Evolutionary conservation across 345 rosid genomes (phyloP).

Genomic region (Eucalyptus polybractea): DNA sequence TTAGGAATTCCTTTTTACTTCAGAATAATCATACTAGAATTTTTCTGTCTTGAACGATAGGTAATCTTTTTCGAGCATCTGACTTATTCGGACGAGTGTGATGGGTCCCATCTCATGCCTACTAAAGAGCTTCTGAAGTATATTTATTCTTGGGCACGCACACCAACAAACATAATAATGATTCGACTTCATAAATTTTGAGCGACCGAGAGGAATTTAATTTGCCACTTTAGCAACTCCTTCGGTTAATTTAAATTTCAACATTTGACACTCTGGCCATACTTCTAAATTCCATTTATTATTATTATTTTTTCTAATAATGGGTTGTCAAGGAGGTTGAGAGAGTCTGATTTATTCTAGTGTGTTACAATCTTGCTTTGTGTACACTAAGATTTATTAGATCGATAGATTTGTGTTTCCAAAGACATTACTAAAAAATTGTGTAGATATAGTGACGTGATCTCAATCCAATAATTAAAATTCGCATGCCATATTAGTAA

Average conservation of each 20-base stretch:
- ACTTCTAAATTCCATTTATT: background rate
- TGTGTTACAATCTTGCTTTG: rapidly evolving
- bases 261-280: background rate
- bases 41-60: background rate
- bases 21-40: background rate
- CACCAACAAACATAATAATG: background rate
- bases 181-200: background rate
- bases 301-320: background rate
- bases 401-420: background rate
- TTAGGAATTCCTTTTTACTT: background rate
- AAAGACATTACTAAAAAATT: background rate
- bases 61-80: background rate
- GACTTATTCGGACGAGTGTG: background rate
- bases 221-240: background rate
- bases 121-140: background rate
- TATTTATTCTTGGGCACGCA: background rate
- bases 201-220: background rate
- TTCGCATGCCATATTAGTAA: background rate
- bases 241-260: background rate
- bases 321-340: background rate
- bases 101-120: background rate
- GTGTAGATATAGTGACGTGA: background rate
- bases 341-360: background rate
- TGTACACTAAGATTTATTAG: background rate
- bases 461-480: background rate